Percentiles rank a stretch among this genome's conserved stretches.
These are phyloP conservation scores for Amanita pseudoporphyria DNA, from an alignment of 768 basidiomycete species.

Conservation along the genomic window DNA sequence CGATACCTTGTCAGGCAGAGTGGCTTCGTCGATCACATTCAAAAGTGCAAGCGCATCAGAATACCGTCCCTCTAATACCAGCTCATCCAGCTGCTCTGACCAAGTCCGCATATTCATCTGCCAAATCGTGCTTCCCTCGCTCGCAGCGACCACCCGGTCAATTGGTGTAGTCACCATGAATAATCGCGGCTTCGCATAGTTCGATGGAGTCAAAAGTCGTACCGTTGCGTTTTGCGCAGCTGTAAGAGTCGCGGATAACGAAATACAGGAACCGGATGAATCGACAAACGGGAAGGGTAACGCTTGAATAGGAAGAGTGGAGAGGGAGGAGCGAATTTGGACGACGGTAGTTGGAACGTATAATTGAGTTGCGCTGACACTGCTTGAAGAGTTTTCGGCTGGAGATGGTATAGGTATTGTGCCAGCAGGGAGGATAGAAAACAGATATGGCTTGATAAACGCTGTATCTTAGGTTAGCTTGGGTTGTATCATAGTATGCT, in stretches of 20 bases:
- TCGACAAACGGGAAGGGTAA: constrained; percentile 52
- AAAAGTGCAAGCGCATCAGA: constrained; percentile 74
- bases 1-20: constrained; percentile 57
- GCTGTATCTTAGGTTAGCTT: constrained; percentile 26
- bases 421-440: constrained; percentile 66
- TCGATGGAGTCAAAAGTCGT: constrained; percentile 54
- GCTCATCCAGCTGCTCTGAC: constrained; percentile 78
- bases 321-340: constrained; percentile 65
- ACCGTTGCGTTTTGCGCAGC: constrained; percentile 36
- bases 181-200: constrained; percentile 40
- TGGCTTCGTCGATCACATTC: constrained; percentile 51
- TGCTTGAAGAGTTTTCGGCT: constrained; percentile 19
- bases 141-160: constrained; percentile 53
- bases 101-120: constrained; percentile 60
- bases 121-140: constrained; percentile 79
- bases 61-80: constrained; percentile 60
- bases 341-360: constrained; percentile 49
- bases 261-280: constrained; percentile 18
- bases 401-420: constrained; percentile 30
- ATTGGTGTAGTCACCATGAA: constrained; percentile 66
- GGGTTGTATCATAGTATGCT: background rate
- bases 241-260: constrained; percentile 10
- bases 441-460: constrained; percentile 68
- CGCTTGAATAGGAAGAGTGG: constrained; percentile 49
- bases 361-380: constrained; percentile 34